Evolutionary conservation across 2,329 filamentous ascomycete species (phyloP), one percentile per base, ranked within the genome.

Genomic region (Clarireedia hainanense): DNA sequence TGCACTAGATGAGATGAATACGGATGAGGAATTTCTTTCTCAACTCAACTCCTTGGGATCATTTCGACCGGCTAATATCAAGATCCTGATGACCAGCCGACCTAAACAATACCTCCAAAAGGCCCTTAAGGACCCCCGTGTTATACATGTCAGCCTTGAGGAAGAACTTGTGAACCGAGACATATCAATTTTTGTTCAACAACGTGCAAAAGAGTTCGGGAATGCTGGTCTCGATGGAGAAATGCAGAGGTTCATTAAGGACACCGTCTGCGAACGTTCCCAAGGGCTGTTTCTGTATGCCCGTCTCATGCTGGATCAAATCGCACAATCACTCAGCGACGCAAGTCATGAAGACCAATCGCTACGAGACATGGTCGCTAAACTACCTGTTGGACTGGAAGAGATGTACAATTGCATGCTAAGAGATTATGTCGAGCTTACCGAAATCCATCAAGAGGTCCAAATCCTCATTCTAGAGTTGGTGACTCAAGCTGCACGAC

Each of bases 1-100:
- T 69, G 76, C 72, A 50, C 72, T 78, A 2, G 76, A 78, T 57
- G 75, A 78, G 61, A 76, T 78, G 70, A 71, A 75, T 42, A 70
- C 64, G 0, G 63, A 73, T 15, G 68, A 70, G 3, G 39, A 57
- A 0, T 74, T 76, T 30, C 57, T 76, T 2, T 47, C 66, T 3
- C 49, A 60, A 2, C 61, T 78, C 0, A 65, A 63, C 1, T 51
- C 58, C 0, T 63, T 77, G 0, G 71, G 69, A 0, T 57, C 64
- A 5, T 66, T 63, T 61, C 60, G 57, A 3, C 68, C 73, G 1
- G 51, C 47, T 0, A 63, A 59, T 6, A 63, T 75, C 56, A 78
- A 76, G 56, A 58, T 77, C 0, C 26, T 76, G 0, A 66, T 76
- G 4, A 77, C 76, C 0, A 76, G 74, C 57, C 72, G 75, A 0